These are phyloP conservation scores for Isabelozyma gotoi DNA, from an alignment of 805 yeast species.

Conservation along the genomic window DNA sequence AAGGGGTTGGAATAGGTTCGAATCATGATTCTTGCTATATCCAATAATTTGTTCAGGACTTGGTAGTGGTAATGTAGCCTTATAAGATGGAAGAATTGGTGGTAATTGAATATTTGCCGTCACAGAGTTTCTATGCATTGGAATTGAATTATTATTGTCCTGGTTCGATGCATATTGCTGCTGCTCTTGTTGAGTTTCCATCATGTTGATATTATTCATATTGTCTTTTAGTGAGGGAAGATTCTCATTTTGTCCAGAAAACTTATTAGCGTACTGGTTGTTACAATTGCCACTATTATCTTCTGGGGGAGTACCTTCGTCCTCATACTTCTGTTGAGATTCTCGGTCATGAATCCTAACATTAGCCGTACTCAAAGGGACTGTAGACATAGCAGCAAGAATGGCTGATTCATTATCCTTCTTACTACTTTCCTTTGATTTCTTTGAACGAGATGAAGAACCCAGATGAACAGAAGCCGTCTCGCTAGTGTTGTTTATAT, in stretches of 20 bases:
- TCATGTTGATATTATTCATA: neutral
- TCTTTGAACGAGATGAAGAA: no score
- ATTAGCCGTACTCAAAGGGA: slow-evolving; percentile 3
- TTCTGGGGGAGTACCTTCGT: slow-evolving; percentile 3
- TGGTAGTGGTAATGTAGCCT: neutral
- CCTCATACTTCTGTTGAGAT: neutral
- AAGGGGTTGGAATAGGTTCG: neutral
- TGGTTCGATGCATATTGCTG: neutral
- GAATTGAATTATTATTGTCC: neutral
- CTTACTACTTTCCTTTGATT: neutral
- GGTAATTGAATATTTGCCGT: slow-evolving; percentile 14
- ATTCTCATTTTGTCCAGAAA: neutral
- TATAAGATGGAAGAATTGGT: slow-evolving; percentile 6
- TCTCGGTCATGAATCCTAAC: slow-evolving; percentile 4
- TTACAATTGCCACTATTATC: neutral
- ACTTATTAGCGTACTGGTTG: neutral
- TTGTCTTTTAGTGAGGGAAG: neutral
- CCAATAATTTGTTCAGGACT: neutral
- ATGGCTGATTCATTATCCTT: neutral
- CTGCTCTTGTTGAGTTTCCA: neutral
- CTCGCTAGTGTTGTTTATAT: neutral
- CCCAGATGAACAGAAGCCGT: neutral
- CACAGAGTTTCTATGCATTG: no score
- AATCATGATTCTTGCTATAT: neutral
- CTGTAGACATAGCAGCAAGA: neutral